Base-by-base conservation (phyloP, 108 stramenopile species). In the Stephanodiscus triporus region DNA sequence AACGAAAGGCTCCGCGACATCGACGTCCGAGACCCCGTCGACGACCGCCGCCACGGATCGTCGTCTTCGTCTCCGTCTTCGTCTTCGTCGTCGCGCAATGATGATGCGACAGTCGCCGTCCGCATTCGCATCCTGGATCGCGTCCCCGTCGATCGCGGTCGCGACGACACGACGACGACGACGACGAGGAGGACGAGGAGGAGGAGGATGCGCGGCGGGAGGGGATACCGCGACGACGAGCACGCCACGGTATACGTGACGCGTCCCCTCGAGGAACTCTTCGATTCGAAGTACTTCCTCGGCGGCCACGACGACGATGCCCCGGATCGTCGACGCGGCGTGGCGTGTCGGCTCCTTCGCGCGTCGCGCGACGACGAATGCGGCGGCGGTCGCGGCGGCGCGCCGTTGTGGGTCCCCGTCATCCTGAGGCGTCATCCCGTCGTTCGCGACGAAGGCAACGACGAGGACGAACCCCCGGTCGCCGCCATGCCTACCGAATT, bases 161-260 rank as follows among this genome's bases (percentile, higher is more conserved):
- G 26, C n/a, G n/a, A n/a, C n/a, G n/a, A n/a, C n/a, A 20, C 51
- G 51, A 6, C 51, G 51, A 20, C 24, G 51, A 6, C 51, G 23
- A 6, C 51, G 23, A 20, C 24, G 51, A 6, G 1, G 4, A 19
- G 51, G 6, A 53, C 24, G 53, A 54, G 26, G 23, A 54, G 20
- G 9, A 54, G 23, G 26, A 54, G 53, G 26, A 24, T 6, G 51
- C 19, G 37, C 19, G 29, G 17, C 22, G 29, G 36, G 37, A 43
- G 23, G 43, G 54, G 73, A 24, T 74, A 64, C 63, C 40, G 24
- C 55, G 48, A 74, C 54, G 73, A 74, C 32, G 73, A 74, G 23
- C 32, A 74, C 55, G 64, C 73, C 64, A 66, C 73, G 37, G 56
- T 59, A 19, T 74, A 64, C 53, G 26, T 29, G 13, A 16, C 16